Percentiles rank a stretch among this genome's conserved stretches.
Conservation (phyloP, 371 early-diverging fungal species). For the Lichtheimia corymbifera region DNA sequence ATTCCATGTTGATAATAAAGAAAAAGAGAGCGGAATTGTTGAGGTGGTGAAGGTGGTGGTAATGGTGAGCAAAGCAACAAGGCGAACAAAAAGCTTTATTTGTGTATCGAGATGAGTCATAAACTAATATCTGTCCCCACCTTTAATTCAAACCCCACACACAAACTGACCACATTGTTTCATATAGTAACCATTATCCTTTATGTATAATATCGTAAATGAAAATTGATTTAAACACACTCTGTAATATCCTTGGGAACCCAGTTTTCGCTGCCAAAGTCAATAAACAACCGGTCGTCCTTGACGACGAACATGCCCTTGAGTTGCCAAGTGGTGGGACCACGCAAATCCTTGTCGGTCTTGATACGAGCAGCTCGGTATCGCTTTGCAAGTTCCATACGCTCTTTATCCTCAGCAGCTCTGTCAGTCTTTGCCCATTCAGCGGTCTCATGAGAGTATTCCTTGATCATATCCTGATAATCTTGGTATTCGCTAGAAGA, state of each 20-base stretch:
- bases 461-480: slow-evolving; percentile 22
- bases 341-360: slow-evolving; percentile 35
- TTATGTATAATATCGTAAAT: background rate
- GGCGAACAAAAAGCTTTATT: too few species aligned
- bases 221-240: slow-evolving; percentile 12
- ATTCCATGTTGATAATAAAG: too few species aligned
- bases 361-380: slow-evolving; percentile 36
- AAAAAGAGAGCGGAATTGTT: too few species aligned
- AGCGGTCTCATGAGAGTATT: slow-evolving; percentile 28
- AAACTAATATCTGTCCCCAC: too few species aligned
- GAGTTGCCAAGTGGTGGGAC: slow-evolving; percentile 33
- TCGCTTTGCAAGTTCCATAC: slow-evolving; percentile 24
- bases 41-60: too few species aligned
- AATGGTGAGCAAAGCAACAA: too few species aligned
- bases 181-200: too few species aligned
- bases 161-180: too few species aligned
- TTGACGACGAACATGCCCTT: slow-evolving; percentile 23
- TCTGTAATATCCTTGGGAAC: slow-evolving; percentile 21
- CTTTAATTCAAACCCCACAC: too few species aligned
- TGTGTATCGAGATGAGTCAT: too few species aligned
- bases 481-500: slow-evolving; percentile 19
- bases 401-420: slow-evolving; percentile 14
- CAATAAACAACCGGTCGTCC: slow-evolving; percentile 18
- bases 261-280: slow-evolving; percentile 20
- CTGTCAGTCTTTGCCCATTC: slow-evolving; percentile 25